phyloP scores from a whole-genome alignment of 257 asterid species.

The Phtheirospermum japonicum region DNA sequence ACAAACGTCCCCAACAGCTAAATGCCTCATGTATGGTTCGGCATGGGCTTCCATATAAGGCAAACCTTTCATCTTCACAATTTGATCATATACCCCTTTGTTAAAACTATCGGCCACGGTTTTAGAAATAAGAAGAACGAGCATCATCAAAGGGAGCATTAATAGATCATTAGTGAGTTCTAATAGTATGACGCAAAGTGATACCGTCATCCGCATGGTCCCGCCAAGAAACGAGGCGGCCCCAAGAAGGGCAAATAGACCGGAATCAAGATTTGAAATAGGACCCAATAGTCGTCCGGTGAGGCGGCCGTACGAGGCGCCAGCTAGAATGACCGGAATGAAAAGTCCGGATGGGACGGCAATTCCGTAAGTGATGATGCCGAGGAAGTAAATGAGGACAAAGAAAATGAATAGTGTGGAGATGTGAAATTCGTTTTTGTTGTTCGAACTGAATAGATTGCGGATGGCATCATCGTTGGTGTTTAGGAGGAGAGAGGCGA shows the following conservation, averaged over 20 bases:
- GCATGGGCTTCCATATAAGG: conserved; percentile 96
- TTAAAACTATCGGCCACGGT: conserved; percentile 88
- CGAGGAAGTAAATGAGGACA: conserved; percentile 56
- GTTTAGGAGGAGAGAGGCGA: conserved; percentile 86
- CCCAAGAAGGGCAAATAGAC: conserved; percentile 83
- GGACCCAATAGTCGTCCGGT: conserved; percentile 66
- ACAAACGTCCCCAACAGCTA: conserved; percentile 83
- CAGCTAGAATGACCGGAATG: conserved; percentile 99
- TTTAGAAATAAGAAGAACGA: conserved; percentile 86
- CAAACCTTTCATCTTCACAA: conserved; percentile 87
- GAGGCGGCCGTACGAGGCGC: conserved; percentile 93
- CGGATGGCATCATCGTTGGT: conserved; percentile 94
- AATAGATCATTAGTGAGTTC: conserved; percentile 84
- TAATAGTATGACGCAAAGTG: conserved; percentile 85
- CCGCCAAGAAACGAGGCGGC: conserved; percentile 99
- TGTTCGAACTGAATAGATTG: conserved; percentile 56
- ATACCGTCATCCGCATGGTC: conserved; percentile 98
- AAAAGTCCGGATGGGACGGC: conserved; percentile 97
- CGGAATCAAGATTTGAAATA: conserved; percentile 61
- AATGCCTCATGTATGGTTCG: conserved; percentile 85
- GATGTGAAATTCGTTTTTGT: conserved; percentile 54
- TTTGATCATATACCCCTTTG: conserved; percentile 89
- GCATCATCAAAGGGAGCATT: conserved; percentile 93
- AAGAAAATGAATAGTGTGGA: conserved; percentile 63
- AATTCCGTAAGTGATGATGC: conserved; percentile 82